Evolutionary conservation across 1,284 basidiomycete genomes (phyloP), one percentile per base, ranked within the genome.

Genomic region (Trichosporon coremiiforme): DNA sequence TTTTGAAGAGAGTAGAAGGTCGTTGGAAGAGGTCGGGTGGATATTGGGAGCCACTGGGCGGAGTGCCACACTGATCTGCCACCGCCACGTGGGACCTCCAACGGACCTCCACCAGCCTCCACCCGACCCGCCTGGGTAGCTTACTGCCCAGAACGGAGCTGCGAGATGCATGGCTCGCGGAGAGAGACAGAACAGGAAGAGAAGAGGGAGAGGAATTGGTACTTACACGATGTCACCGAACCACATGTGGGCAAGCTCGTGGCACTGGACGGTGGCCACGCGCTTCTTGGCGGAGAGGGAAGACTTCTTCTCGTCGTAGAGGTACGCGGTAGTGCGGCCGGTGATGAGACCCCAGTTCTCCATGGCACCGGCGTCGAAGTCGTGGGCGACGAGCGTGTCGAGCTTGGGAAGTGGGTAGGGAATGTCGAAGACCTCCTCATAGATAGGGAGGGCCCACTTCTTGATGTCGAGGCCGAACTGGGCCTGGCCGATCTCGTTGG

Each of bases 311-410:
- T 89, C 89, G 80, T 98, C 93, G 76, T 94, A 87, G 63, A 98
- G 85, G 82, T 94, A 92, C 2, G 90, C 90, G 55, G 86, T 89
- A 2, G 93, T 95, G 65, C 95, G 87, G 31, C 94, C 95, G 9
- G 92, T 97, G 79, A 98, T 97, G 70, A 98, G 85, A 69, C 95
- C 94, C 89, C 93, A 95, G 82, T 97, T 97, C 85, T 98, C 94
- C 94, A 95, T 96, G 2, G 94, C 94, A 66, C 92, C 93, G 38
- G 91, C 90, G 80, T 96, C 94, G 75, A 96, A 96, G 81, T 96
- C 93, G 71, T 88, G 89, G 6, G 88, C 92, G 87, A 82, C 85
- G 13, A 95, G 86, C 0, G 94, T 95, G 79, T 97, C 94, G 64
- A 96, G 87, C 85, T 98, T 98, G 17, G 95, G 94, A 64, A 98